phyloP scores from a whole-genome alignment of 1,284 basidiomycete species.

The Chalciporus sp. region DNA sequence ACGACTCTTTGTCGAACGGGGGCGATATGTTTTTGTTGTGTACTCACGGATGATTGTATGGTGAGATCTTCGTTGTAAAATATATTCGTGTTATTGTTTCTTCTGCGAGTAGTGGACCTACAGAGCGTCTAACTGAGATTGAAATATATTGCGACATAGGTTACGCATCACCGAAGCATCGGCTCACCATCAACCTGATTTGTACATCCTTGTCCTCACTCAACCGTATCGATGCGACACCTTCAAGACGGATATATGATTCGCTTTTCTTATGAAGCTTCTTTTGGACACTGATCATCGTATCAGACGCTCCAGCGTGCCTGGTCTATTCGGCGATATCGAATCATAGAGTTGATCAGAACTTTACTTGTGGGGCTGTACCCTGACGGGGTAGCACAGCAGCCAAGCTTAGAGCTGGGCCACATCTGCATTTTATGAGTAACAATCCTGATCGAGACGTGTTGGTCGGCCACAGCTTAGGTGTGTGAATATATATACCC shows the following conservation, averaged over 20 bases:
- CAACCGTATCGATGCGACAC: not conserved
- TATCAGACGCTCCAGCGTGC: not conserved
- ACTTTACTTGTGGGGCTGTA: constrained; percentile 4
- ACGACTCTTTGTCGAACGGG: not conserved
- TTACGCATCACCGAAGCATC: not conserved
- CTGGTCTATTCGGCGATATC: constrained; percentile 1
- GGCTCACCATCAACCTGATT: not conserved
- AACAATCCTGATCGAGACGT: too few relatives aligned
- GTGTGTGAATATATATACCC: not conserved
- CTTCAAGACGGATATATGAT: too few relatives aligned
- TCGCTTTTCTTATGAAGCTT: not conserved
- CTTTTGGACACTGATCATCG: too few relatives aligned
- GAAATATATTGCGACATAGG: not conserved
- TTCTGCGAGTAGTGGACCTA: not conserved
- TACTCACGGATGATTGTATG: not conserved
- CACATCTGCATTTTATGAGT: not conserved
- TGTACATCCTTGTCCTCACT: not conserved
- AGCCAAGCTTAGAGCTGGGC: not conserved
- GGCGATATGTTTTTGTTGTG: not conserved
- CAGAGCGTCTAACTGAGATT: constrained; percentile 3
- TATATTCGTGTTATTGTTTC: constrained; percentile 5
- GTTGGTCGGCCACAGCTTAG: constrained; percentile 12
- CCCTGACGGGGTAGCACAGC: too few relatives aligned
- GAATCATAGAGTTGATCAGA: not conserved
- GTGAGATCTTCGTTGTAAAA: not conserved